A percentile compares a stretch with the other conserved stretches of the same genome.
Conservation (phyloP, 257 asterid species). For the Penstemon eatonii region DNA sequence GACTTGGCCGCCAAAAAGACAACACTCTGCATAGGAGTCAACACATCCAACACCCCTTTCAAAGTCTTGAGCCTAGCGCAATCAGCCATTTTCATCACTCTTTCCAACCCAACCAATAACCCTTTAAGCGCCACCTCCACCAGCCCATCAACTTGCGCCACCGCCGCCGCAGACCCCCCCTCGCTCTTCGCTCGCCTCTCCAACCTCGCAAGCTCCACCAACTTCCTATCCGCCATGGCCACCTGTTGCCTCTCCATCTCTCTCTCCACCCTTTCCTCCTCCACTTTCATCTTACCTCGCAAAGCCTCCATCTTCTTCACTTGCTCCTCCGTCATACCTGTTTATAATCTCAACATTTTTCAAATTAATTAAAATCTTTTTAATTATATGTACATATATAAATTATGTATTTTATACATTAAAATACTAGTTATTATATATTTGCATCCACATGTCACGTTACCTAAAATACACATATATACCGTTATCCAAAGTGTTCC, state of each 20-base stretch:
- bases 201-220: constrained; percentile 51
- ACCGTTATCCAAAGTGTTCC: too few species aligned
- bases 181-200: constrained; percentile 9
- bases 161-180: neutral
- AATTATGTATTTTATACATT: too few species aligned
- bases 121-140: constrained; percentile 45
- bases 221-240: constrained; percentile 50
- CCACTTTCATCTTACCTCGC: constrained; percentile 44
- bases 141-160: constrained; percentile 28
- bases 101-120: constrained; percentile 43
- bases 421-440: too few species aligned
- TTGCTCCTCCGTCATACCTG: constrained; percentile 37
- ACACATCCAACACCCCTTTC: constrained; percentile 53
- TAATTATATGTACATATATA: neutral
- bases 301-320: constrained; percentile 36
- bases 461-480: too few species aligned
- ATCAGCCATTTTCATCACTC: constrained; percentile 70
- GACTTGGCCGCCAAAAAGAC: constrained; percentile 51
- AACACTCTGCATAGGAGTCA: constrained; percentile 54
- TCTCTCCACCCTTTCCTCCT: constrained; percentile 68
- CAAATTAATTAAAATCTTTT: too few species aligned
- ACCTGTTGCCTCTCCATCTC: constrained; percentile 79
- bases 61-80: constrained; percentile 57
- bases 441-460: too few species aligned
- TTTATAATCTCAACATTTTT: neutral